These are phyloP conservation scores for Metschnikowia chrysomelidarum DNA, from an alignment of 805 yeast species.

Conservation along the genomic window DNA sequence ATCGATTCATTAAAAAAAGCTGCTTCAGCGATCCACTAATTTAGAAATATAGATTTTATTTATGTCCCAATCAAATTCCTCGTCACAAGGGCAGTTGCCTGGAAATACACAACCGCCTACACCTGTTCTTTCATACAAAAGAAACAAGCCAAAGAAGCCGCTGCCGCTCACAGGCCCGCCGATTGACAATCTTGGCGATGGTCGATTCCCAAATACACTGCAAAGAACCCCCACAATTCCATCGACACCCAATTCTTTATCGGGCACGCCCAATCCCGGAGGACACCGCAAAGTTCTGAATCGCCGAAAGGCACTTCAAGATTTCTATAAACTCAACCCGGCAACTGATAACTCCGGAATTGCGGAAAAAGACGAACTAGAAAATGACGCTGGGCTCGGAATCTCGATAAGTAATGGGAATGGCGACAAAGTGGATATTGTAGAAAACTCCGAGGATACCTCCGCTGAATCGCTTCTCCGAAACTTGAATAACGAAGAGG, in stretches of 20 bases:
- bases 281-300: constrained; percentile 35
- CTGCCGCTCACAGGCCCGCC: constrained; percentile 1
- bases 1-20: too few relatives aligned
- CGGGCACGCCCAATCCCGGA: constrained; percentile 7
- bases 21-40: too few relatives aligned
- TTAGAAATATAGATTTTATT: too few relatives aligned
- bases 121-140: constrained; percentile 32
- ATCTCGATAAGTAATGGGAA: not conserved
- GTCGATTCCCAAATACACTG: constrained; percentile 1
- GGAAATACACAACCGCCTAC: constrained; percentile 13
- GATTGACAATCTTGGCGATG: not conserved
- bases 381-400: not conserved
- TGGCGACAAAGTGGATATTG: too few relatives aligned
- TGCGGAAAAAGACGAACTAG: not conserved
- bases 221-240: not conserved
- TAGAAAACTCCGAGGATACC: not conserved
- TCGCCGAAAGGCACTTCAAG: constrained; percentile 42
- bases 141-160: constrained; percentile 12
- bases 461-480: constrained; percentile 1
- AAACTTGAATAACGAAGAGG: constrained; percentile 8
- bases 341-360: not conserved
- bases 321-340: constrained; percentile 34
- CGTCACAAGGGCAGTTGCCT: too few relatives aligned
- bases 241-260: constrained; percentile 1
- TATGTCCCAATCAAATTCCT: too few relatives aligned